Percentiles rank a stretch among this genome's conserved stretches.
These are phyloP conservation scores for Malus hybrid DNA, from an alignment of 331 rosid genomes.

Conservation along the genomic window DNA sequence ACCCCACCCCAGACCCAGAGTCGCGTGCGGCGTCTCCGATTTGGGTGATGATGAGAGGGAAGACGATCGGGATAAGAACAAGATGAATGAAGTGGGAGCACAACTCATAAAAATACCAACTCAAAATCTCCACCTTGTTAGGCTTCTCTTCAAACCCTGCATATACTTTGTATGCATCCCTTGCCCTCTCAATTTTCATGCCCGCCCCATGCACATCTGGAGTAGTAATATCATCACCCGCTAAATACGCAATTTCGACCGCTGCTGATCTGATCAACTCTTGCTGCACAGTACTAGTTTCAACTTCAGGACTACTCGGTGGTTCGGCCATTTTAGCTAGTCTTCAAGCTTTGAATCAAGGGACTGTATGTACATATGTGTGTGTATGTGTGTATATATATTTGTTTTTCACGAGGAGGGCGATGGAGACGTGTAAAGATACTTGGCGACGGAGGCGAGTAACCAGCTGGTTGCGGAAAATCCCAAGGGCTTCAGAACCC, in stretches of 20 bases:
- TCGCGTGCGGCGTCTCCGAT: background rate
- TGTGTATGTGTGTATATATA: no score
- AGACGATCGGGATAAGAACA: conserved; percentile 66
- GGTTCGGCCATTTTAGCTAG: background rate
- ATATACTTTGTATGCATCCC: conserved; percentile 35
- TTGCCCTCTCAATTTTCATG: conserved; percentile 36
- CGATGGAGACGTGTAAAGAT: background rate
- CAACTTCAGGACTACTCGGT: background rate
- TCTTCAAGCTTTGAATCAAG: no score
- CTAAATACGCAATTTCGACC: background rate
- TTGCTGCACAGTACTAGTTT: background rate
- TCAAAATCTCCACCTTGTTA: conserved; percentile 44
- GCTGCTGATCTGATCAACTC: background rate
- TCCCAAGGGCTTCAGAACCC: conserved; percentile 1
- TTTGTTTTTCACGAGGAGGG: background rate
- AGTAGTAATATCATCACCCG: background rate
- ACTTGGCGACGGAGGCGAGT: no score
- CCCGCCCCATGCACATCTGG: conserved; percentile 37
- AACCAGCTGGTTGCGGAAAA: background rate
- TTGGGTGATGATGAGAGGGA: conserved; percentile 79
- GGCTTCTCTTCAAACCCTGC: conserved; percentile 59
- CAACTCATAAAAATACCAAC: conserved; percentile 71
- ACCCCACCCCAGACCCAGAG: background rate
- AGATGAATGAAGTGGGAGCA: conserved; percentile 60
- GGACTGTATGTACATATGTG: no score